Percentiles rank a stretch among this genome's conserved stretches.
These are phyloP conservation scores for Fraxinus dipetala DNA, from an alignment of 305 asterid genomes.

Conservation along the genomic window DNA sequence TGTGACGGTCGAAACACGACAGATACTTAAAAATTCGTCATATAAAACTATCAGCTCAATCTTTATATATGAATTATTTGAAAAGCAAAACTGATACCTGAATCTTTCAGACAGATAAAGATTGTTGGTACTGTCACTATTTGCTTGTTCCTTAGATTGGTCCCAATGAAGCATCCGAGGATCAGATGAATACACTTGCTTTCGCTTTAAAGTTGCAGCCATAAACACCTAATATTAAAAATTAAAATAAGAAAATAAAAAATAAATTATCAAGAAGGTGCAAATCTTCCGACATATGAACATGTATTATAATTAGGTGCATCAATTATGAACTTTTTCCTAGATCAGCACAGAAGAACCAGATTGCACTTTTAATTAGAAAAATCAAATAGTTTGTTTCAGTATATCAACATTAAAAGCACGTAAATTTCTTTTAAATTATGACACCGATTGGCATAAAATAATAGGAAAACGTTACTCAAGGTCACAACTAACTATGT, in stretches of 20 bases:
- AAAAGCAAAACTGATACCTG: constrained; percentile 23
- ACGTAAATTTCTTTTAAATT: neutral
- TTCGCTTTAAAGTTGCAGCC: constrained; percentile 77
- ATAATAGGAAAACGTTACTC: constrained; percentile 23
- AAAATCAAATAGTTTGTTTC: constrained; percentile 32
- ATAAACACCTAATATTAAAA: constrained; percentile 59
- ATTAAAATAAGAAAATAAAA: neutral
- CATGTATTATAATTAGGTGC: constrained; percentile 26
- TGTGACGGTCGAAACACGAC: neutral
- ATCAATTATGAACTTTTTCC: constrained; percentile 22
- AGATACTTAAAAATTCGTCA: neutral
- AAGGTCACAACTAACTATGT: constrained; percentile 21
- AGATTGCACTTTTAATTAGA: constrained; percentile 38
- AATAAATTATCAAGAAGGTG: constrained; percentile 30
- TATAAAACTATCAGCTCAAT: neutral
- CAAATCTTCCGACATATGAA: constrained; percentile 53
- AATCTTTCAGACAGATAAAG: constrained; percentile 52
- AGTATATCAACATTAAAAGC: constrained; percentile 5
- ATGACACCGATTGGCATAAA: constrained; percentile 23
- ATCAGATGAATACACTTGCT: constrained; percentile 54
- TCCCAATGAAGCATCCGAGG: constrained; percentile 60
- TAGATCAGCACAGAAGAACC: constrained; percentile 12
- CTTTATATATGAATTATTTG: neutral
- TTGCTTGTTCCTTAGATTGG: constrained; percentile 29
- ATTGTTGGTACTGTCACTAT: constrained; percentile 24